Percentiles rank a stretch among this genome's conserved stretches.
Evolutionary conservation across 139 green algal genomes (phyloP).

Genomic region (Chlamydomonas eustigma): DNA sequence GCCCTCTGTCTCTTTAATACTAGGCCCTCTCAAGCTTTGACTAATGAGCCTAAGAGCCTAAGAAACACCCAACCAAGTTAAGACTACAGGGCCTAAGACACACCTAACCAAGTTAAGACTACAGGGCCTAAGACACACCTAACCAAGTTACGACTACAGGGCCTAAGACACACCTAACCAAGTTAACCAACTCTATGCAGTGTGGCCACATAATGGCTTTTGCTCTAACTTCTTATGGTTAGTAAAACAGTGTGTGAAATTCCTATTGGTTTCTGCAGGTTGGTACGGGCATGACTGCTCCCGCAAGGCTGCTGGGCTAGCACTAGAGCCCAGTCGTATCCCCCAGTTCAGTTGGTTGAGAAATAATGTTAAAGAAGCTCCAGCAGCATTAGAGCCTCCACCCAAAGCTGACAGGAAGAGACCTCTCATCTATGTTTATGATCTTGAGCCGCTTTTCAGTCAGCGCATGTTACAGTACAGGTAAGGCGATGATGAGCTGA

Average conservation of each 20-base stretch:
- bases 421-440: slow-evolving; percentile 52
- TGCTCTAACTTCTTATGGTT: no score
- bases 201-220: no score
- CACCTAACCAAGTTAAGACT: no score
- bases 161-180: no score
- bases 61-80: no score
- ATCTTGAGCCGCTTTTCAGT: slow-evolving; percentile 45
- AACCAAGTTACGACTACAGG: no score
- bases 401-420: slow-evolving; percentile 12
- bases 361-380: slow-evolving; percentile 3
- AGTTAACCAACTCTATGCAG: no score
- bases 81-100: no score
- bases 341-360: neutral
- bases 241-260: neutral
- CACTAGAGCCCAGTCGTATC: slow-evolving; percentile 17
- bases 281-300: slow-evolving; percentile 63
- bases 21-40: no score
- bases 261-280: slow-evolving; percentile 21
- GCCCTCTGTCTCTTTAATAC: no score
- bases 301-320: slow-evolving; percentile 12
- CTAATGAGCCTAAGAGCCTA: no score
- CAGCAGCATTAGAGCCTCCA: slow-evolving; percentile 11
- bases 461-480: slow-evolving; percentile 38
- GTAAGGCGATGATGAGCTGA: slow-evolving; percentile 2
- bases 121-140: no score